Percentiles rank a stretch among this genome's conserved stretches.
Conservation (phyloP, 176 grass and related monocot genomes). For the Neostapfia colusana region DNA sequence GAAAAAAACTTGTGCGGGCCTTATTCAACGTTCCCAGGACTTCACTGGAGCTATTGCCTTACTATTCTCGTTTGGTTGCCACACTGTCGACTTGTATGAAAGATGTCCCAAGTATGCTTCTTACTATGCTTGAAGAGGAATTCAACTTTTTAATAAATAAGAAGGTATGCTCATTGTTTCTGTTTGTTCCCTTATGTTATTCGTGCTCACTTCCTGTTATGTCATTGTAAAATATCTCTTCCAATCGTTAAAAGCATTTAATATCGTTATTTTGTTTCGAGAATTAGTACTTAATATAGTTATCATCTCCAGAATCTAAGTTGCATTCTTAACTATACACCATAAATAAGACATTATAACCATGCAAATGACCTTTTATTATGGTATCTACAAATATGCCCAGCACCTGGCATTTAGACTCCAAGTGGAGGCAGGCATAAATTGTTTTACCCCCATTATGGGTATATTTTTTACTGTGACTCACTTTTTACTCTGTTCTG, state of each 20-base stretch:
- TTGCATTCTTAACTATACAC: slow-evolving; percentile 2
- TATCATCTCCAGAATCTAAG: slow-evolving; percentile 14
- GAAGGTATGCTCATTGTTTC: slow-evolving; percentile 56
- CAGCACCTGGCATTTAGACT: background rate
- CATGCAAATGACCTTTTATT: background rate
- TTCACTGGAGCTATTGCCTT: slow-evolving; percentile 88
- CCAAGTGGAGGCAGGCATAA: background rate
- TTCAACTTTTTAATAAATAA: slow-evolving; percentile 99
- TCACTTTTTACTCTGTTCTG: slow-evolving; percentile 44
- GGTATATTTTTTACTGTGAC: slow-evolving; percentile 29
- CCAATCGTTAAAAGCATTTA: background rate
- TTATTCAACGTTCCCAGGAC: slow-evolving; percentile 85
- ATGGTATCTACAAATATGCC: background rate
- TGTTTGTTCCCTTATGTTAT: slow-evolving; percentile 32
- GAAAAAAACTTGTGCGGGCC: slow-evolving; percentile 87
- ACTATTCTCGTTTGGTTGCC: slow-evolving; percentile 89
- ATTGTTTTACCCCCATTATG: slow-evolving; percentile 15
- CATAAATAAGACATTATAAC: background rate
- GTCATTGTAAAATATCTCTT: slow-evolving; percentile 23
- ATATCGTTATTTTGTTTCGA: background rate
- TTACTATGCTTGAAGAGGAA: slow-evolving; percentile 91
- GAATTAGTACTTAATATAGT: slow-evolving; percentile 4
- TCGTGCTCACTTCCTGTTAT: slow-evolving; percentile 23
- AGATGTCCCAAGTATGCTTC: slow-evolving; percentile 80
- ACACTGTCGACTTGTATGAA: slow-evolving; percentile 93